A percentile compares a stretch with the other conserved stretches of the same genome.
Conservation (phyloP, 371 early-diverging fungal genomes). For the Mortierella sp. region DNA sequence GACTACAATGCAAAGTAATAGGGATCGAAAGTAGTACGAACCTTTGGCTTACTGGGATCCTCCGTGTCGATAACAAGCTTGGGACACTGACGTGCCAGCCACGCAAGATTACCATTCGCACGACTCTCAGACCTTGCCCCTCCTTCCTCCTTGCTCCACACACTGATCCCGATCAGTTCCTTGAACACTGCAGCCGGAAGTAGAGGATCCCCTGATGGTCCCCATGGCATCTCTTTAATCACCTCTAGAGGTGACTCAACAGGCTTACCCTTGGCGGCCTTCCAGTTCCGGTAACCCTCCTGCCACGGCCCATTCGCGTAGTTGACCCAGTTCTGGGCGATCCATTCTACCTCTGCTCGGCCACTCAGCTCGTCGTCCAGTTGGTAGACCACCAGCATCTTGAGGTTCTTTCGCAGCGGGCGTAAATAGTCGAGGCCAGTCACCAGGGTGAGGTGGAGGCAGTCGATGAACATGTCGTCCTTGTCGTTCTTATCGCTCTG, state of each 20-base stretch:
- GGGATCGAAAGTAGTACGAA: neutral
- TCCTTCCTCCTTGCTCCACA: neutral
- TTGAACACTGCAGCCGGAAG: neutral
- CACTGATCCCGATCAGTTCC: neutral
- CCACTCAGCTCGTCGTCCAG: constrained; percentile 24
- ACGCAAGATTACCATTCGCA: neutral
- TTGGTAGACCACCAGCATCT: constrained; percentile 22
- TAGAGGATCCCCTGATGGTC: neutral
- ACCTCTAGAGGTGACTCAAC: neutral
- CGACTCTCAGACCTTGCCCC: neutral
- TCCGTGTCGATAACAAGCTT: neutral
- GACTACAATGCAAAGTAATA: neutral
- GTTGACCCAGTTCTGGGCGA: constrained; percentile 34
- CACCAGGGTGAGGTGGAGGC: constrained; percentile 26
- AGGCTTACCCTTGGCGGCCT: neutral
- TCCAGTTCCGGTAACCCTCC: neutral
- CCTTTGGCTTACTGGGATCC: neutral
- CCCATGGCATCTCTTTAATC: neutral
- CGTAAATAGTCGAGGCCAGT: constrained; percentile 29
- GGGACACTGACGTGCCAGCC: neutral
- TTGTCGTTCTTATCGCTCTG: neutral
- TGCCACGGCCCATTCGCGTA: constrained; percentile 19
- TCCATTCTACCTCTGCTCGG: constrained; percentile 35
- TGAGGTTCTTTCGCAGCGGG: constrained; percentile 26
- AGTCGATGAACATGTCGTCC: neutral